A percentile compares a stretch with the other conserved stretches of the same genome.
Conservation (phyloP, 164 flowering plant species). For the Amborella trichopoda region DNA sequence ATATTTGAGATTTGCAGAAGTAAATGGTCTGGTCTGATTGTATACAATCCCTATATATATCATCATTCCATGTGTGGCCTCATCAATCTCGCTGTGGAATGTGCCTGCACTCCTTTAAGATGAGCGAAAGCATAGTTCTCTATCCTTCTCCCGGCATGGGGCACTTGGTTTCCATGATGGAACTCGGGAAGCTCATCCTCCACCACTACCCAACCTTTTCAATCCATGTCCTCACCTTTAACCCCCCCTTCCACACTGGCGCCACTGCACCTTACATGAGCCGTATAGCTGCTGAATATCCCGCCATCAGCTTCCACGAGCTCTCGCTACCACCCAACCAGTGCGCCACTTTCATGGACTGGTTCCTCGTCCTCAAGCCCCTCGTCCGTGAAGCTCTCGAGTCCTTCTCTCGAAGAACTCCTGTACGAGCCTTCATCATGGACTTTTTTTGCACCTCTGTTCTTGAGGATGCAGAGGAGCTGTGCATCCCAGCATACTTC, state of each 20-base stretch:
- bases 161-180: slow-evolving; percentile 33
- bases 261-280: slow-evolving; percentile 25
- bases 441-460: slow-evolving; percentile 28
- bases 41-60: too few relatives aligned
- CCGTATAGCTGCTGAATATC: slow-evolving; percentile 18
- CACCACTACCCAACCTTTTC: slow-evolving; percentile 21
- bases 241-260: slow-evolving; percentile 13
- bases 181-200: slow-evolving; percentile 27
- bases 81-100: too few relatives aligned
- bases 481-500: slow-evolving; percentile 27
- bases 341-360: slow-evolving; percentile 8
- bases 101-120: too few relatives aligned
- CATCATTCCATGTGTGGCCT: too few relatives aligned
- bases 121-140: too few relatives aligned
- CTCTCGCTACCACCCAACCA: slow-evolving; percentile 14
- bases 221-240: slow-evolving; percentile 21
- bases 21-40: too few relatives aligned
- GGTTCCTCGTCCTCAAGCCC: slow-evolving; percentile 21
- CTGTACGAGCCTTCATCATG: slow-evolving; percentile 18
- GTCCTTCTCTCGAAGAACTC: slow-evolving; percentile 13
- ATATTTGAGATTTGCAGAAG: too few relatives aligned
- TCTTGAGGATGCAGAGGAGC: slow-evolving; percentile 7
- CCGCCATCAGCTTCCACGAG: slow-evolving; percentile 29
- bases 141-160: slow-evolving; percentile 26
- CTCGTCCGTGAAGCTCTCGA: slow-evolving; percentile 16